Conservation (phyloP, 2,329 filamentous ascomycete species). For the Cladosporium halotolerans region DNA sequence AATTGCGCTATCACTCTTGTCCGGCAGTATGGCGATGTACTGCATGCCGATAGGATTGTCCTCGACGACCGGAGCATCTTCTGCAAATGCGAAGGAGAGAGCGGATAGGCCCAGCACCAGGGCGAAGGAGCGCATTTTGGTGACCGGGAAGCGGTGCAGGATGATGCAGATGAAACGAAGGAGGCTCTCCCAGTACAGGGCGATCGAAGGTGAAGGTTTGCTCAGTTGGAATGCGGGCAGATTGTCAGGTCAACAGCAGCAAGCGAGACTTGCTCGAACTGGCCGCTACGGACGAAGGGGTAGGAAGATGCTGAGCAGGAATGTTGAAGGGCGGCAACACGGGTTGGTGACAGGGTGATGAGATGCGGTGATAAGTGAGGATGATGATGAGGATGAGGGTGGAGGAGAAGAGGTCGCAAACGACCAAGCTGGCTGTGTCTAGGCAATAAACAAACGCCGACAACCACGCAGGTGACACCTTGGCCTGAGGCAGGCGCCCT, state of each 20-base stretch:
- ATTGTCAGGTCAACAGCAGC: background rate
- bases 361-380: background rate
- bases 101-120: background rate
- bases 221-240: slow-evolving; percentile 3
- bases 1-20: slow-evolving; percentile 28
- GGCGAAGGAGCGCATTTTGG: slow-evolving; percentile 1
- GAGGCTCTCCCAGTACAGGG: too few relatives aligned
- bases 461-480: background rate
- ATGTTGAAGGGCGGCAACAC: background rate
- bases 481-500: slow-evolving; percentile 4
- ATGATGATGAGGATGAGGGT: background rate
- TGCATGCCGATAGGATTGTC: slow-evolving; percentile 35
- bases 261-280: background rate
- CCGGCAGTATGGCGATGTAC: slow-evolving; percentile 35
- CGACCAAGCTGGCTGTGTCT: too few relatives aligned
- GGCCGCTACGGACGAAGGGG: too few relatives aligned
- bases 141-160: background rate
- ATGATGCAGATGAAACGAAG: too few relatives aligned
- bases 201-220: background rate
- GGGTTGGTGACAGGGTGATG: background rate
- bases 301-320: slow-evolving; percentile 1
- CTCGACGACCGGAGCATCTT: slow-evolving; percentile 29
- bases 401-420: background rate
- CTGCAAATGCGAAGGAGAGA: slow-evolving; percentile 1
- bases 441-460: too few relatives aligned